Percentiles rank a stretch among this genome's conserved stretches.
phyloP scores from a whole-genome alignment of 768 basidiomycete species.

The Ramaria sp. region DNA sequence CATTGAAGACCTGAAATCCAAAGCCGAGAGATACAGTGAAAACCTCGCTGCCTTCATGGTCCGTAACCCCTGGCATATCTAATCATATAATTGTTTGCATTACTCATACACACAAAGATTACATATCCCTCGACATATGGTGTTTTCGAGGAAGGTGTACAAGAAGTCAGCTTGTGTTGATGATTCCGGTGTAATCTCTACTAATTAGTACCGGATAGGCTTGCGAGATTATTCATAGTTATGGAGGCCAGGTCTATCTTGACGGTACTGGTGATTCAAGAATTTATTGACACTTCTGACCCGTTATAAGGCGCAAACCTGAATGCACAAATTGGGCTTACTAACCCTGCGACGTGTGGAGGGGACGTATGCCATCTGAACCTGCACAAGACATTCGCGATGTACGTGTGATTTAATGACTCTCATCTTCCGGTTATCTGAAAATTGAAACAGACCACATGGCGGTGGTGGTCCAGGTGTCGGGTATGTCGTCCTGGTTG shows the following conservation, averaged over 20 bases:
- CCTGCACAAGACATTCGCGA: conserved; percentile 95
- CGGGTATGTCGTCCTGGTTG: conserved; percentile 37
- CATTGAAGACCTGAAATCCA: conserved; percentile 69
- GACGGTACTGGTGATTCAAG: conserved; percentile 42
- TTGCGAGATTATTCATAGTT: conserved; percentile 86
- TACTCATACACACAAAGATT: conserved; percentile 40
- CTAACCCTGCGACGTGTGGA: conserved; percentile 89
- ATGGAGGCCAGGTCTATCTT: conserved; percentile 95
- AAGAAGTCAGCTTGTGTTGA: conserved; percentile 36
- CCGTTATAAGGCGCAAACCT: conserved; percentile 62
- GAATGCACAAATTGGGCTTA: conserved; percentile 88
- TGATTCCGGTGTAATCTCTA: background rate
- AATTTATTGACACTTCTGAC: background rate
- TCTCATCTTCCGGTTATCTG: background rate
- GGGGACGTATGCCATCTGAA: conserved; percentile 98
- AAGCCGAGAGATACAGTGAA: conserved; percentile 87
- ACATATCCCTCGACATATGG: conserved; percentile 98
- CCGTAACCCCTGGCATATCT: conserved; percentile 10
- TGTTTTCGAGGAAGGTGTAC: conserved; percentile 89
- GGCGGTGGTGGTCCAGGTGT: conserved; percentile 97
- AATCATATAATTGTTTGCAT: conserved; percentile 7
- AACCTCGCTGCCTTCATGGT: conserved; percentile 96
- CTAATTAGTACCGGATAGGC: conserved; percentile 37
- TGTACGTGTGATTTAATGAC: conserved; percentile 36
- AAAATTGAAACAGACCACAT: conserved; percentile 54